Base-by-base conservation (phyloP, 257 asterid species). In the Scutellaria barbata region DNA sequence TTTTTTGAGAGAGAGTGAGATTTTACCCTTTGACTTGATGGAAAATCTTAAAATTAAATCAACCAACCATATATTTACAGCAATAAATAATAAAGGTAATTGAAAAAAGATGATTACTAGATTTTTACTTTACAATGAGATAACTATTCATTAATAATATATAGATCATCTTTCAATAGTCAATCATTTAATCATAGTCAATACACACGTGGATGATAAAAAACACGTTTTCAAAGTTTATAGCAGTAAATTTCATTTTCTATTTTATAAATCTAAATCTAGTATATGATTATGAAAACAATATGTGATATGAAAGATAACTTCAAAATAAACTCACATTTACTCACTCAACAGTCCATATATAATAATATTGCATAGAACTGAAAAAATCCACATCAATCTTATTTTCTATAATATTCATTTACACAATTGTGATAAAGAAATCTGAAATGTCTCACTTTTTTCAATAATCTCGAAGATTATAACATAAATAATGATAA, bases 31-130 rank as follows among this genome's bases (percentile, higher is more conserved):
- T 69, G 39, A 14, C 55, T 57, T 7, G 30, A 45, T 57, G 64
- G 56, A 30, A 48, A 70, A 46, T 16, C 10, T n/a, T n/a, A 39
- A 58, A 70, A 58, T 58, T 70, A 70, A 30, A 58, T 10, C 2
- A 22, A 47, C 14, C 41, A 40, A 12, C 73, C 63, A 56, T 48
- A 25, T 10, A 48, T 22, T 63, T 7, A 9, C 5, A 8, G 18
- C 14, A 30, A 2, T 0, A 2, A 5, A 46, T 46, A n/a, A 50
- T n/a, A 5, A 14, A 13, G 2, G 8, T 6, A 33, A 8, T 45
- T 6, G 16, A 40, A 40, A 10, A 11, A 11, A 20, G 5, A 11
- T 22, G 35, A 4, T 16, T 51, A n/a, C 2, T 16, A 6, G 10
- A 14, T 5, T 17, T 1, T 51, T 4, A 20, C 60, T 54, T 54